Conservation (phyloP, 257 asterid species). For the Vinca minor region DNA sequence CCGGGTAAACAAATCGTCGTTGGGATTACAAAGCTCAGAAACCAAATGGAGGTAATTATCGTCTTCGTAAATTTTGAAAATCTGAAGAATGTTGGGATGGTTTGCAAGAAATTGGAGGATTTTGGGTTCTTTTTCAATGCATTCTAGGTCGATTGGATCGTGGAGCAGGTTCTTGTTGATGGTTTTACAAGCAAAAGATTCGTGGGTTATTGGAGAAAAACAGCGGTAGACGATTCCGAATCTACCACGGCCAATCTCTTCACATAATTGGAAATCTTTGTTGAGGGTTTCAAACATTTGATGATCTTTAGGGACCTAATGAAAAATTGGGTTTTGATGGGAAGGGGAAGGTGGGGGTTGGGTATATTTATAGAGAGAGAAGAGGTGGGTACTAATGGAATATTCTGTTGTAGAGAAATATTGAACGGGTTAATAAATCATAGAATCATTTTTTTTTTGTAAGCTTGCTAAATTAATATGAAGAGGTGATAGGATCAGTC, state of each 20-base stretch:
- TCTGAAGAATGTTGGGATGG: constrained; percentile 47
- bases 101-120: constrained; percentile 46
- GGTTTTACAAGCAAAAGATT: constrained; percentile 62
- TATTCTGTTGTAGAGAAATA: too few relatives aligned
- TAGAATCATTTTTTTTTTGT: too few relatives aligned
- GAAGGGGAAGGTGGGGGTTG: neutral
- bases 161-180: constrained; percentile 49
- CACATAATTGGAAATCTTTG: constrained; percentile 49
- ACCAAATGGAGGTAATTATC: constrained; percentile 62
- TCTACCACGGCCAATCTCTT: constrained; percentile 87
- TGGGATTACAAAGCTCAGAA: constrained; percentile 64
- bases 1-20: constrained; percentile 57
- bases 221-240: constrained; percentile 88
- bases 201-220: constrained; percentile 29
- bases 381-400: constrained; percentile 2
- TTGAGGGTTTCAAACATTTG: constrained; percentile 61
- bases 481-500: too few relatives aligned
- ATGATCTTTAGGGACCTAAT: constrained; percentile 9
- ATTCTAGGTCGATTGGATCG: constrained; percentile 62
- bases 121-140: constrained; percentile 65
- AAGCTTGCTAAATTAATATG: too few relatives aligned
- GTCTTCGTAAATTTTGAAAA: constrained; percentile 66
- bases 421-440: too few relatives aligned
- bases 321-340: neutral
- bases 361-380: neutral